Conservation (phyloP, 2,329 filamentous ascomycete species). For the Graphium sp. region DNA sequence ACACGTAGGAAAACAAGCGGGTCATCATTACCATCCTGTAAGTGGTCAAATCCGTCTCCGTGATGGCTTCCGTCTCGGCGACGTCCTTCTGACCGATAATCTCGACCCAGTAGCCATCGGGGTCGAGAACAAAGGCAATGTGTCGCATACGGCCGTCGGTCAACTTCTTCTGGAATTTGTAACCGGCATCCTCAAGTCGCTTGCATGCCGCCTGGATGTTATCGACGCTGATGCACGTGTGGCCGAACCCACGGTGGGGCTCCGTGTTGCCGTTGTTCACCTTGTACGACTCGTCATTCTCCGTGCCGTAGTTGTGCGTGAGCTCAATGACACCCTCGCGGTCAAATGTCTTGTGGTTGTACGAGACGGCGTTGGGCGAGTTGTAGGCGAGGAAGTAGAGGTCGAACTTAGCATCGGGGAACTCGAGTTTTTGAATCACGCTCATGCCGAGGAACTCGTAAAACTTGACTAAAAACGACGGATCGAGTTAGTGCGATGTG, state of each 20-base stretch:
- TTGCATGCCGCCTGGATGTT: conserved; percentile 81
- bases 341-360: conserved; percentile 56
- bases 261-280: conserved; percentile 85
- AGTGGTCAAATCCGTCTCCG: conserved; percentile 53
- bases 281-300: conserved; percentile 65
- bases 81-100: conserved; percentile 57
- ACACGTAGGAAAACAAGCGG: too few relatives aligned
- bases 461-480: conserved; percentile 86
- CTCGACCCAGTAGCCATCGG: conserved; percentile 79
- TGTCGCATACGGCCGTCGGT: conserved; percentile 72
- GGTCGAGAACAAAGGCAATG: conserved; percentile 83
- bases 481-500: too few relatives aligned
- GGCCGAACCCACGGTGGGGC: conserved; percentile 68
- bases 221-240: conserved; percentile 70
- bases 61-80: conserved; percentile 55
- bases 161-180: conserved; percentile 90
- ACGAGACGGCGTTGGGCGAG: conserved; percentile 54
- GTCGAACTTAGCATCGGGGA: conserved; percentile 82
- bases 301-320: conserved; percentile 73
- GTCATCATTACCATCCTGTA: conserved; percentile 49
- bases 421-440: conserved; percentile 62
- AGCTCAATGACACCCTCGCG: conserved; percentile 85
- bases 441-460: conserved; percentile 88
- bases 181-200: conserved; percentile 76
- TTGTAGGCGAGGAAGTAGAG: conserved; percentile 93